Conservation (phyloP, 2,329 filamentous ascomycete species). For the Eutypella sp. region DNA sequence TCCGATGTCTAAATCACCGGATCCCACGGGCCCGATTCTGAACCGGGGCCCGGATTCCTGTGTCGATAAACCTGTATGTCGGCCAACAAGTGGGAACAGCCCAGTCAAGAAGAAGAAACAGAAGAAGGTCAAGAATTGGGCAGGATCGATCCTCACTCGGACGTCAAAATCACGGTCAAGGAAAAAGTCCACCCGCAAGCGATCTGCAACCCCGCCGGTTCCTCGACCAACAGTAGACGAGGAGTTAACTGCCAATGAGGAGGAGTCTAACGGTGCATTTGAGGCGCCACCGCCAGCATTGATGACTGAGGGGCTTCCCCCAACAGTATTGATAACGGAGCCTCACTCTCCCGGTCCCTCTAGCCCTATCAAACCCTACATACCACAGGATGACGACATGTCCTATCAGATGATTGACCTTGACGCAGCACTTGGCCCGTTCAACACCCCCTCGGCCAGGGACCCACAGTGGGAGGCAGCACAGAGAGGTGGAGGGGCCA, state of each 20-base stretch:
- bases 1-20: conserved; percentile 25
- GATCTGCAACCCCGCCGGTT: conserved; percentile 45
- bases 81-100: conserved; percentile 24
- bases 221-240: conserved; percentile 25
- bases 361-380: conserved; percentile 32
- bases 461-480: conserved; percentile 65
- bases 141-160: conserved; percentile 60
- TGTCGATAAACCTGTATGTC: conserved; percentile 16
- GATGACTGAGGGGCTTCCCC: conserved; percentile 32
- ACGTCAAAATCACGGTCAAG: conserved; percentile 51
- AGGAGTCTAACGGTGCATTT: conserved; percentile 20
- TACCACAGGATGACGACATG: conserved; percentile 53
- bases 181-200: conserved; percentile 33
- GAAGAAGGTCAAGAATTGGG: conserved; percentile 74
- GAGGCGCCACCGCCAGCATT: conserved; percentile 31
- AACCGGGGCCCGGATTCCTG: too few species aligned
- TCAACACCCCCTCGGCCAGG: conserved; percentile 69
- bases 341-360: conserved; percentile 29
- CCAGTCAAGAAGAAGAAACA: conserved; percentile 48
- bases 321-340: conserved; percentile 38
- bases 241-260: conserved; percentile 21
- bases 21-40: too few species aligned
- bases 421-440: conserved; percentile 87
- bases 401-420: conserved; percentile 84
- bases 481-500: conserved; percentile 51